Percentiles rank a stretch among this genome's conserved stretches.
These are phyloP conservation scores for Helianthus tuberosus DNA, from an alignment of 129 eudicot species.

Conservation along the genomic window DNA sequence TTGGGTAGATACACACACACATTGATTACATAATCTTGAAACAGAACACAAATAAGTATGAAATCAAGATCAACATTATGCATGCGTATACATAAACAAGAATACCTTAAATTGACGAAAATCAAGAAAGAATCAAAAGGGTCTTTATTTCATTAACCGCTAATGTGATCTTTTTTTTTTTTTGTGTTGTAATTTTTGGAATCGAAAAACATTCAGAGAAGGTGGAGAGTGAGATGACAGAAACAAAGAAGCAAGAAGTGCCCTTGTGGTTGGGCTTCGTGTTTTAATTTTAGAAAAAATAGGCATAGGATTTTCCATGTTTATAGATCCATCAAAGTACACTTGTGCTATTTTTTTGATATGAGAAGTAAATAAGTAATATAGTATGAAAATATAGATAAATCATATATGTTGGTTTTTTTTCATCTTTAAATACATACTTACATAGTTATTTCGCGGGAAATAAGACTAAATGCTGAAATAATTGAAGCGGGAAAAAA, in stretches of 20 bases:
- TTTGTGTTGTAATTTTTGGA: neutral
- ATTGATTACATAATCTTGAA: conserved; percentile 17
- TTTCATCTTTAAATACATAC: neutral
- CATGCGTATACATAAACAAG: neutral
- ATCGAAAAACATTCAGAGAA: conserved; percentile 26
- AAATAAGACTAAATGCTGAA: too few relatives aligned
- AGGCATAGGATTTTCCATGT: conserved; percentile 33
- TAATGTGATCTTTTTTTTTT: neutral
- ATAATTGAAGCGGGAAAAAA: too few relatives aligned
- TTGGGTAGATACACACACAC: neutral
- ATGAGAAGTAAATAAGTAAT: neutral
- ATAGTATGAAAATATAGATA: neutral
- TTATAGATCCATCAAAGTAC: conserved; percentile 34
- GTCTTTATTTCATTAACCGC: conserved; percentile 24
- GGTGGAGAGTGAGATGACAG: conserved; percentile 28
- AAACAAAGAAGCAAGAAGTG: conserved; percentile 15
- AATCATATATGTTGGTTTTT: neutral
- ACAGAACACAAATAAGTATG: neutral
- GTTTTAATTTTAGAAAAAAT: conserved; percentile 22
- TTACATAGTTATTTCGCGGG: too few relatives aligned
- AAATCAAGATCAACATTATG: conserved; percentile 6
- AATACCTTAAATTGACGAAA: conserved; percentile 17
- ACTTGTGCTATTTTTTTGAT: conserved; percentile 6
- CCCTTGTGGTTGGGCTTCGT: conserved; percentile 11
- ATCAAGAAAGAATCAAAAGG: conserved; percentile 14